Evolutionary conservation across 2,329 filamentous ascomycete genomes (phyloP).

Genomic region (Diaporthe sp.): DNA sequence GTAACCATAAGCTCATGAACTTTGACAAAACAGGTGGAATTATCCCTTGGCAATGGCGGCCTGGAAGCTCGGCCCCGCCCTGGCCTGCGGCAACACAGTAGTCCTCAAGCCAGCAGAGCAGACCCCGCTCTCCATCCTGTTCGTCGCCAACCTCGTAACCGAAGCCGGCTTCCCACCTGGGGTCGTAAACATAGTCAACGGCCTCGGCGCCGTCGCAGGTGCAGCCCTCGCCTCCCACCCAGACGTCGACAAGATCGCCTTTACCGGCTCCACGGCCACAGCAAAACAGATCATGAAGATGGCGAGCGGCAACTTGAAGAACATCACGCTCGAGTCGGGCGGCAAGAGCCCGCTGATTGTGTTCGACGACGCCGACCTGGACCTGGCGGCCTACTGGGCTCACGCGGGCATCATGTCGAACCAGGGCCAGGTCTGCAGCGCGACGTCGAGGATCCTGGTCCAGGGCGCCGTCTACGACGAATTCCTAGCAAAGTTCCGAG

Average conservation of each 20-base stretch:
- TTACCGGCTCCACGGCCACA: constrained; percentile 78
- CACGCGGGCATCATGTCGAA: constrained; percentile 66
- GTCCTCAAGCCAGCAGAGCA: constrained; percentile 76
- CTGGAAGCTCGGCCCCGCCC: constrained; percentile 81
- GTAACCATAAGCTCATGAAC: no score
- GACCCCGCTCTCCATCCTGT: constrained; percentile 73
- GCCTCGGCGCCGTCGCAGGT: constrained; percentile 75
- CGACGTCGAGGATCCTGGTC: constrained; percentile 72
- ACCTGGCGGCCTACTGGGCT: constrained; percentile 71
- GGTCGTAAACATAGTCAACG: constrained; percentile 81
- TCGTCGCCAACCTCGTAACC: constrained; percentile 75
- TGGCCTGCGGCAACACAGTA: constrained; percentile 74
- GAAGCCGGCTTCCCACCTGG: constrained; percentile 83
- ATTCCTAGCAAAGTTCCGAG: constrained; percentile 74
- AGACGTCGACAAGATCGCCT: constrained; percentile 78
- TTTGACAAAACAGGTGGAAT: constrained; percentile 70
- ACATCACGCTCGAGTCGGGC: constrained; percentile 73
- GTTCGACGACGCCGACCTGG: constrained; percentile 74
- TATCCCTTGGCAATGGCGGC: constrained; percentile 83
- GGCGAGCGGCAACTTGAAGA: constrained; percentile 73
- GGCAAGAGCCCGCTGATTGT: constrained; percentile 73
- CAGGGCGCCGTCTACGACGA: constrained; percentile 70
- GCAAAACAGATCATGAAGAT: constrained; percentile 81
- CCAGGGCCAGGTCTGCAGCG: constrained; percentile 73
- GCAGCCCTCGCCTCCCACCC: constrained; percentile 75